phyloP scores from a whole-genome alignment of 495 filamentous ascomycete species.

The Saxophila tyrrhenica region DNA sequence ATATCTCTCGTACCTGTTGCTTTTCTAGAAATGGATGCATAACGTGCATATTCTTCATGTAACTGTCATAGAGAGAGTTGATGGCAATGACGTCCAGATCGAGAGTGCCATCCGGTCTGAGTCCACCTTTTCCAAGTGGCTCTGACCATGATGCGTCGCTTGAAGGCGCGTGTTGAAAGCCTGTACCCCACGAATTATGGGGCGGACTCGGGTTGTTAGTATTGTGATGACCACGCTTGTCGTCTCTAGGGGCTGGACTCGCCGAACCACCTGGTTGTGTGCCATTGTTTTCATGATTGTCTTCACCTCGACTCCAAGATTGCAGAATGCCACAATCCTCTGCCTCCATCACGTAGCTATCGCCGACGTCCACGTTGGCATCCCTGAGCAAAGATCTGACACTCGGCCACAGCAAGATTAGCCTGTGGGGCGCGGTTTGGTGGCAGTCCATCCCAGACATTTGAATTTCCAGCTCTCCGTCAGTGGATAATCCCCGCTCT shows the following conservation, averaged over 20 bases:
- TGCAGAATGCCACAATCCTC: slow-evolving; percentile 67
- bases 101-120: slow-evolving; percentile 49
- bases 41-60: slow-evolving; percentile 67
- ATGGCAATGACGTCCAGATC: slow-evolving; percentile 54
- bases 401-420: slow-evolving; percentile 55
- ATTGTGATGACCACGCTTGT: slow-evolving; percentile 16
- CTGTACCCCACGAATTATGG: slow-evolving; percentile 30
- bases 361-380: slow-evolving; percentile 34
- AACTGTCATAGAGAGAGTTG: slow-evolving; percentile 53
- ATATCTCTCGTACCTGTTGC: slow-evolving; percentile 34
- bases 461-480: no score
- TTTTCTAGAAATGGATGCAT: slow-evolving; percentile 79
- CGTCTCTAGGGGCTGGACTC: slow-evolving; percentile 19
- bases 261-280: slow-evolving; percentile 24
- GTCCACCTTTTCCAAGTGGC: slow-evolving; percentile 31
- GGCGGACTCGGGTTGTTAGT: slow-evolving; percentile 22
- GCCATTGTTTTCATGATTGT: slow-evolving; percentile 37
- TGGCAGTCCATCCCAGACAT: slow-evolving; percentile 49
- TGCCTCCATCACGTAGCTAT: slow-evolving; percentile 58
- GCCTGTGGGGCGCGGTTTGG: slow-evolving; percentile 66
- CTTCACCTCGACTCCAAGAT: slow-evolving; percentile 70
- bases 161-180: slow-evolving; percentile 15
- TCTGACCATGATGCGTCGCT: slow-evolving; percentile 12
- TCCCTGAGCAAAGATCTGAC: slow-evolving; percentile 45
- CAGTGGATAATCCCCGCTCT: no score